A percentile compares a stretch with the other conserved stretches of the same genome.
phyloP scores from a whole-genome alignment of 2,329 filamentous ascomycete genomes.

The Phaeosphaeriaceae sp. region DNA sequence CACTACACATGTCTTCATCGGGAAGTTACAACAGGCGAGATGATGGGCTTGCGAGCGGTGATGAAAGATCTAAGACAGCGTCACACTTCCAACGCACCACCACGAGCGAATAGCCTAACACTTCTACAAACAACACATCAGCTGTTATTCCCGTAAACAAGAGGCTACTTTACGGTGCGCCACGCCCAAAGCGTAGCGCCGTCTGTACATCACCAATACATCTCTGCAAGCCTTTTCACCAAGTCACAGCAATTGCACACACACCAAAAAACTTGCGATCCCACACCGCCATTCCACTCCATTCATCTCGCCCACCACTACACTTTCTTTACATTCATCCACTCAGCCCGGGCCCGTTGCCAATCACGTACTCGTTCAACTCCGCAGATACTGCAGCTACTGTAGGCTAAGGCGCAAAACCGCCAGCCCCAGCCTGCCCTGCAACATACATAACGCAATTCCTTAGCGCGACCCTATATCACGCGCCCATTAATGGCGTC shows the following conservation, averaged over 20 bases:
- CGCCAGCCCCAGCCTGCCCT: no score
- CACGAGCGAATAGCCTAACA: not conserved
- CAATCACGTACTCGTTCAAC: not conserved
- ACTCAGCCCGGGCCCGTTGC: not conserved
- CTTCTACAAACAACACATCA: not conserved
- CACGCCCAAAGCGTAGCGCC: not conserved
- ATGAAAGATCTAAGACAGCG: not conserved
- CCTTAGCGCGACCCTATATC: not conserved
- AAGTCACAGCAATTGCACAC: not conserved
- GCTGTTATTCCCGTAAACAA: not conserved
- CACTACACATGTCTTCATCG: not conserved
- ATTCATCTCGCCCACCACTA: not conserved
- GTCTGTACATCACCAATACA: not conserved
- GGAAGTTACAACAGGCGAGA: not conserved
- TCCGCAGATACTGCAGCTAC: not conserved
- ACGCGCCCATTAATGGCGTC: not conserved
- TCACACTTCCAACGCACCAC: no score
- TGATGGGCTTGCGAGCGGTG: not conserved
- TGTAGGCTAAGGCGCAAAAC: not conserved
- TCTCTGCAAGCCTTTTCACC: not conserved
- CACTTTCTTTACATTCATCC: not conserved
- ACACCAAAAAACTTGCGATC: no score
- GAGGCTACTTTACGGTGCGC: no score
- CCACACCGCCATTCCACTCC: not conserved
- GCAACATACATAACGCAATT: not conserved